phyloP scores from a whole-genome alignment of 225 moss, liverwort and hornwort species.

The Anthoceros angustus region DNA sequence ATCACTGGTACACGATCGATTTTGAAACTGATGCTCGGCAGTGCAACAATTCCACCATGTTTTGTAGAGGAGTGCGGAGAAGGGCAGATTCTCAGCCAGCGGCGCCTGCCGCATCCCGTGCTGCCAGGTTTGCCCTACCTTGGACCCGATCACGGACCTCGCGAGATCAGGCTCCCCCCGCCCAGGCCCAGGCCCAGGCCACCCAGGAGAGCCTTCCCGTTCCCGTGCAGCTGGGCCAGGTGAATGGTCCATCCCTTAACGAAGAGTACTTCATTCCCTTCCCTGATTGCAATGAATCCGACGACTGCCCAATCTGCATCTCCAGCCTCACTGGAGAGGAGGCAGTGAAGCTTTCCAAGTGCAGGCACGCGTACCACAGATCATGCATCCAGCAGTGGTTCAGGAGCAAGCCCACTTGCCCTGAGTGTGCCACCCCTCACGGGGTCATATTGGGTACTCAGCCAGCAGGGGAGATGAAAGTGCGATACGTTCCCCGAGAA shows the following conservation, averaged over 20 bases:
- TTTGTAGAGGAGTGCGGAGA: conserved; percentile 36
- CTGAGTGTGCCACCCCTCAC: conserved; percentile 35
- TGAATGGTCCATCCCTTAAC: conserved; percentile 19
- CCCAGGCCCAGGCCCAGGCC: neutral
- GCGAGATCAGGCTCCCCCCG: neutral
- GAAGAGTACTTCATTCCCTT: conserved; percentile 23
- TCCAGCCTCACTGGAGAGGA: conserved; percentile 20
- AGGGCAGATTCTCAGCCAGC: conserved; percentile 9
- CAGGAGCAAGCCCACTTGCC: conserved; percentile 43
- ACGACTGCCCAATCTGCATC: conserved; percentile 48
- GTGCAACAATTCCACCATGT: conserved; percentile 23
- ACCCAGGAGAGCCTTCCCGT: neutral
- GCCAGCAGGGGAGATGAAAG: conserved; percentile 36
- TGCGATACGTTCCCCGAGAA: conserved; percentile 23
- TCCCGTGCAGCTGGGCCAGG: conserved; percentile 18
- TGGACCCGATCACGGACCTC: neutral
- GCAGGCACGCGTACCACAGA: conserved; percentile 37
- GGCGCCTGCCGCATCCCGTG: neutral
- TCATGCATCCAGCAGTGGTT: conserved; percentile 38
- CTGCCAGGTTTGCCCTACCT: neutral
- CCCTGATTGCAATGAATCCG: conserved; percentile 28
- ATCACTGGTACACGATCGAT: conserved; percentile 23
- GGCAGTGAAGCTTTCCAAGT: conserved; percentile 27
- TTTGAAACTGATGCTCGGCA: conserved; percentile 44
- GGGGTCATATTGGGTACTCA: conserved; percentile 41